Evolutionary conservation across 1,284 basidiomycete genomes (phyloP), one percentile per base, ranked within the genome.

Genomic region (Microbotryomycetes sp.): DNA sequence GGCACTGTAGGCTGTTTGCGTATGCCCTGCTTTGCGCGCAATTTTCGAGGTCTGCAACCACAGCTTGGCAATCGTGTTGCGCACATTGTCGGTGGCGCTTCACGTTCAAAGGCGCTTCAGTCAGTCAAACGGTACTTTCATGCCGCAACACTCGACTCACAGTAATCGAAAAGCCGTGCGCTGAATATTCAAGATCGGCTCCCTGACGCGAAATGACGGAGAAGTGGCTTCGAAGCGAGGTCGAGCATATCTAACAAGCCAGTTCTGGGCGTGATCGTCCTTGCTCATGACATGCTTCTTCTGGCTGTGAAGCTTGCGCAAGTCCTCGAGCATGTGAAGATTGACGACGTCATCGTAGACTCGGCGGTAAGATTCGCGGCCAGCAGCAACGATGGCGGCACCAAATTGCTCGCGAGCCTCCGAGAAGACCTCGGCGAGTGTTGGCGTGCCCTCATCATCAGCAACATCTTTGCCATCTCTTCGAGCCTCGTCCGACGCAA

Each of bases 1-100:
- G 1, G 96, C 93, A 71, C 89, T 97, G 74, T 98, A 99, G 3
- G 96, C 92, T 0, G 94, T 97, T 78, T 98, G 96, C 79, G 85
- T 86, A 75, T 98, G 94, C 0, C 89, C 88, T 0, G 92, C 89
- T 74, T 96, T 97, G 54, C 96, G 82, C 15, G 96, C 94, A 63
- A 93, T 92, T 74, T 96, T 97, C 19, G 93, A 88, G 60, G 89
- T 97, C 22, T 84, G 81, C 16, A 98, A 83, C 96, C 96, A 99
- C 1, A 89, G 84, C 55, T 82, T 82, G 2, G 90, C 88, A 36
- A 92, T 84, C 68, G 88, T 85, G 9, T 45, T 78, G 49, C 25
- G 56, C 54, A 15, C 49, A 48, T n/a, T 56, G 49, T 61, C 59
- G 29, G 51, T 23, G 36, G 58, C 22, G 25, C 54, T 23, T n/a